phyloP scores from a whole-genome alignment of 306 rosid species.

The Boehmeria nivea region DNA sequence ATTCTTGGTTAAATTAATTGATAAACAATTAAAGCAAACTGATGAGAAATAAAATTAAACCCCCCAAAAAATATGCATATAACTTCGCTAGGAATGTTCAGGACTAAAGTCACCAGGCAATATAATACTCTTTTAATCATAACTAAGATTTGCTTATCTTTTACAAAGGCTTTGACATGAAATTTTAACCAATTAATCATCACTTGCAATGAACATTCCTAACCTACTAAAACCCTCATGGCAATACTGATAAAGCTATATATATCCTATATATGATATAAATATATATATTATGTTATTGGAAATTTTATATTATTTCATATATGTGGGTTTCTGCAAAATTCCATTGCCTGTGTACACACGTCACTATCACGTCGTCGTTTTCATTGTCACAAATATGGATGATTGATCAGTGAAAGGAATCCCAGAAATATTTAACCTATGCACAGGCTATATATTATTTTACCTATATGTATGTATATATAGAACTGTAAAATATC shows the following conservation, averaged over 20 bases:
- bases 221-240: neutral
- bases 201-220: neutral
- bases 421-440: constrained; percentile 9
- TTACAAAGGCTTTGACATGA: neutral
- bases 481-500: neutral
- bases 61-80: neutral
- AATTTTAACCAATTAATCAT: neutral
- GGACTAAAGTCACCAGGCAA: neutral
- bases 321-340: neutral
- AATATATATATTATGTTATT: no score
- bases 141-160: neutral
- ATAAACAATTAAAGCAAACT: neutral
- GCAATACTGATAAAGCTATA: neutral
- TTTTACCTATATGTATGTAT: neutral
- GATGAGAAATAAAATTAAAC: neutral
- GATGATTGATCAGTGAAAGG: constrained; percentile 16
- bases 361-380: constrained; percentile 36
- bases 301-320: no score
- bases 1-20: neutral
- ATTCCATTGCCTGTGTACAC: neutral
- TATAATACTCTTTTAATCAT: neutral
- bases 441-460: neutral
- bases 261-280: neutral
- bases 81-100: no score
- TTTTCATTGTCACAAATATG: constrained; percentile 24